Evolutionary conservation across 140 eudicot species (phyloP), one percentile per base, ranked within the genome.

Genomic region (Cichorium intybus): DNA sequence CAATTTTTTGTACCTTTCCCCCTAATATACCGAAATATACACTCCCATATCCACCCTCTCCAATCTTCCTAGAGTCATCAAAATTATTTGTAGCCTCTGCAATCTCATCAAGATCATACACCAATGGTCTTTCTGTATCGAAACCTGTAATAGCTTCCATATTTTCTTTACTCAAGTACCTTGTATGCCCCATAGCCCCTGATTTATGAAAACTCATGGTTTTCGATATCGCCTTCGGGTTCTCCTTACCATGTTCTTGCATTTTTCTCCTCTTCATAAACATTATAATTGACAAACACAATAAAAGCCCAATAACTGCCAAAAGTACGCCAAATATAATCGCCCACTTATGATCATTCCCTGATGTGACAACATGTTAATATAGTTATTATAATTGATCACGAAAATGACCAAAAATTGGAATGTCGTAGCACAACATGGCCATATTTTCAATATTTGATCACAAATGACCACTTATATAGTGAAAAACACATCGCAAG

Each of bases 31-130:
- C 95, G 62, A 78, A 79, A 66, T 85, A 89, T 34, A 89, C 97
- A 62, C 84, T 80, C 59, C 95, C 97, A 79, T 89, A 89, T 60
- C 95, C 95, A 24, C 97, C 97, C 79, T 78, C 82, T 9, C 97
- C 97, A 8, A 89, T 89, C 62, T 56, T 81, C 39, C 91, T 74
- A 24, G 72, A 33, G 37, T 89, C 97, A 48, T 85, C 91, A 31
- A 83, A 89, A 57, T 81, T 56, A 48, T 53, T 68, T 60, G 97
- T 83, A 24, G 95, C 97, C 73, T 83, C 88, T 49, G 79, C 91
- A 7, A 89, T 83, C 81, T 86, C 95, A 52, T 79, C 94, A 70
- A 85, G 72, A 57, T 81, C 84, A 63, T 82, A 89, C 41, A 86
- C 60, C 10, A 76, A 78, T 39, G 95, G 89, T 71, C 82, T 86